phyloP scores from a whole-genome alignment of 129 eudicot genomes.

The Artemisia annua region DNA sequence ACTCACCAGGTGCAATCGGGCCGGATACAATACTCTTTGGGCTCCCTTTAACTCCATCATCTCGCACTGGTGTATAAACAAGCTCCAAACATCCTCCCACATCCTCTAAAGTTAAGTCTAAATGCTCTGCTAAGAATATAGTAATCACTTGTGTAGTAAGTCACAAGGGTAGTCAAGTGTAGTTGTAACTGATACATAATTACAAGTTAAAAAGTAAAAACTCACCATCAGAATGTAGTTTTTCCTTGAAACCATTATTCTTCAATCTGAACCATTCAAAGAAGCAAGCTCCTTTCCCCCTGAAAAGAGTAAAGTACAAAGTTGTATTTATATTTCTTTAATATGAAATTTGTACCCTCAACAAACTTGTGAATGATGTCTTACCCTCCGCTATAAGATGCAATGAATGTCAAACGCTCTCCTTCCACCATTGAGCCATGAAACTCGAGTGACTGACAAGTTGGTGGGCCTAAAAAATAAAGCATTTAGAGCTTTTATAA shows the following conservation, averaged over 20 bases:
- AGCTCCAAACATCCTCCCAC: conserved; percentile 73
- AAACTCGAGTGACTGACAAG: conserved; percentile 75
- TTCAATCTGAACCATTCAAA: conserved; percentile 87
- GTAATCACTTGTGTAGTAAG: conserved; percentile 25
- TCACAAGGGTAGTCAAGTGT: conserved; percentile 24
- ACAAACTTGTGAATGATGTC: not conserved
- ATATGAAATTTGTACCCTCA: conserved; percentile 10
- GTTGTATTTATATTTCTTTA: not conserved
- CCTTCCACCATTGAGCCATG: conserved; percentile 84
- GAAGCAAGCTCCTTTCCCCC: conserved; percentile 80
- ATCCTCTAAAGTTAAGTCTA: conserved; percentile 67
- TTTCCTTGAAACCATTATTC: conserved; percentile 55
- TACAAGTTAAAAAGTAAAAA: not conserved
- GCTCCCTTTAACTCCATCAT: conserved; percentile 73
- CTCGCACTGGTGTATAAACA: conserved; percentile 82
- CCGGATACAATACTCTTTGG: conserved; percentile 52
- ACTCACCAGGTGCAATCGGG: conserved; percentile 72
- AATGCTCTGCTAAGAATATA: conserved; percentile 50
- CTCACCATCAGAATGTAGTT: conserved; percentile 62
- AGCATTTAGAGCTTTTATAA: not conserved
- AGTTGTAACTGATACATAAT: not conserved
- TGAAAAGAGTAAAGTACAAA: conserved; percentile 27
- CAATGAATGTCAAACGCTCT: conserved; percentile 55
- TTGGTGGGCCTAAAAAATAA: conserved; percentile 77
- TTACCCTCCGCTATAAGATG: conserved; percentile 94